Conservation (phyloP, 768 basidiomycete species). For the Lyophyllum shimeji region DNA sequence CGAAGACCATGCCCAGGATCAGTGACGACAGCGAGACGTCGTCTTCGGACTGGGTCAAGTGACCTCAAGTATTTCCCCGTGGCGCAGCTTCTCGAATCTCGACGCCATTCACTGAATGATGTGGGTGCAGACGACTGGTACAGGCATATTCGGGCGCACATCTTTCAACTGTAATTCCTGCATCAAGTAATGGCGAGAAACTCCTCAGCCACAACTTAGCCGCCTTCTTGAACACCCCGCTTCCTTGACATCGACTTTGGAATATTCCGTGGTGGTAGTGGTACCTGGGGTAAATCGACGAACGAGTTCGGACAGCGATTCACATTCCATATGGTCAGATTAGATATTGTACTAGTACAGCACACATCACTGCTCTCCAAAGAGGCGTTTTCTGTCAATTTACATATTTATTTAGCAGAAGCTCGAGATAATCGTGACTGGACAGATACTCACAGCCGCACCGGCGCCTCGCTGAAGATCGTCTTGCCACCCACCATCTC, state of each 20-base stretch:
- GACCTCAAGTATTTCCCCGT: neutral
- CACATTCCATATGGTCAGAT: slow-evolving; percentile 2
- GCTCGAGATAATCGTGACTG: slow-evolving; percentile 6
- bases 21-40: slow-evolving; percentile 32
- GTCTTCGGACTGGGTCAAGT: neutral
- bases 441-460: slow-evolving; percentile 54
- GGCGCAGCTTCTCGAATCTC: neutral
- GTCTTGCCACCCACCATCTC: slow-evolving; percentile 81
- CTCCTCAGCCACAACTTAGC: neutral
- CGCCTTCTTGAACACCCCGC: neutral
- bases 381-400: slow-evolving; percentile 55
- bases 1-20: slow-evolving; percentile 32
- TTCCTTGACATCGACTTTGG: neutral
- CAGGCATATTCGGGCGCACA: neutral
- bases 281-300: too few species aligned
- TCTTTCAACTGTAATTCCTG: neutral
- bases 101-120: neutral
- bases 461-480: slow-evolving; percentile 71
- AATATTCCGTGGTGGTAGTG: neutral
- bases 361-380: slow-evolving; percentile 49
- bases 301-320: too few species aligned
- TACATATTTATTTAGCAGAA: neutral
- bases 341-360: neutral
- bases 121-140: neutral
- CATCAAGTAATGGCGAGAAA: neutral